Evolutionary conservation across 441 rosid genomes (phyloP).

Genomic region (Melianthus villosus): DNA sequence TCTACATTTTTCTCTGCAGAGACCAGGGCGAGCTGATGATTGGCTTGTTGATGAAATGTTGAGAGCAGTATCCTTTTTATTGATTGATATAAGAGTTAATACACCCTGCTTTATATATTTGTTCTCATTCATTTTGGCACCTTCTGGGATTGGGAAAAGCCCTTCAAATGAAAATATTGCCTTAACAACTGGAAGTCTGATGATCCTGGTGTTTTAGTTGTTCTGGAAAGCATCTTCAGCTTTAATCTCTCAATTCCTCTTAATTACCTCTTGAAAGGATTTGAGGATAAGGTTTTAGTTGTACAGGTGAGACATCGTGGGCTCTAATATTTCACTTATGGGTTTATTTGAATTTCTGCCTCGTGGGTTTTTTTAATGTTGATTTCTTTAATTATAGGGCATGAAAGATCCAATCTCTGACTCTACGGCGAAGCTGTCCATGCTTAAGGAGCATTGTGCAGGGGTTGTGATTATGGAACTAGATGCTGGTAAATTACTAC

Average conservation of each 20-base stretch:
- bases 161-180: too few relatives aligned
- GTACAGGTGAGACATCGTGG: conserved; percentile 49
- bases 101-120: too few relatives aligned
- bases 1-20: conserved; percentile 27
- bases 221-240: conserved; percentile 69
- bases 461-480: conserved; percentile 35
- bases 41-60: conserved; percentile 68
- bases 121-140: too few relatives aligned
- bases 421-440: conserved; percentile 42
- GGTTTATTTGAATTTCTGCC: too few relatives aligned
- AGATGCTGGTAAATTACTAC: conserved; percentile 52
- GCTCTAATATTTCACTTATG: too few relatives aligned
- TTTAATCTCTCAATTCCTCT: conserved; percentile 69
- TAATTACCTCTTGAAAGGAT: conserved; percentile 50
- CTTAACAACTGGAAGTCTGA: conserved; percentile 49
- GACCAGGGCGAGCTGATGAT: conserved; percentile 54
- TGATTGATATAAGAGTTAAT: neutral
- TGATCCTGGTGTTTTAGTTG: conserved; percentile 68
- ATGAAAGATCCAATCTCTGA: conserved; percentile 68
- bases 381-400: conserved; percentile 25
- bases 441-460: conserved; percentile 39
- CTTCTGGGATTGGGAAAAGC: too few relatives aligned
- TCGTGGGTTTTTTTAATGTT: neutral
- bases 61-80: conserved; percentile 68
- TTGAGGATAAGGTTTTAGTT: conserved; percentile 36